Percentiles rank a stretch among this genome's conserved stretches.
phyloP scores from a whole-genome alignment of 768 basidiomycete genomes.

The Mrakia gelida region DNA sequence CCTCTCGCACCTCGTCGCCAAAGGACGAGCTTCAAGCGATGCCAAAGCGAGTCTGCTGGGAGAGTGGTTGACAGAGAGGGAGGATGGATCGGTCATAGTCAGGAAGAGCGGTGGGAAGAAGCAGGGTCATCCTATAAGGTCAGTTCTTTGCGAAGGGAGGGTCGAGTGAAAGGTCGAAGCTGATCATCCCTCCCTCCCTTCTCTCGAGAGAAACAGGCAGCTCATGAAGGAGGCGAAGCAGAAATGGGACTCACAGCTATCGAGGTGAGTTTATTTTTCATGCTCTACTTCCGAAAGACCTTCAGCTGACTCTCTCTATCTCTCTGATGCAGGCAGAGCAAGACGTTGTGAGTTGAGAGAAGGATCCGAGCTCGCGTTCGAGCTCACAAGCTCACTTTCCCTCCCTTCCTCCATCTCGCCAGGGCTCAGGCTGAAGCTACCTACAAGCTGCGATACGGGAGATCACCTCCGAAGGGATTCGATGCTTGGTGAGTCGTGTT shows the following conservation, averaged over 20 bases:
- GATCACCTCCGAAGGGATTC: slow-evolving; percentile 39
- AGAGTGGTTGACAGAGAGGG: neutral
- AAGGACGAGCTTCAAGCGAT: neutral
- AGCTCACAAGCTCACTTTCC: neutral
- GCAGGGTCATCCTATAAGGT: slow-evolving; percentile 13
- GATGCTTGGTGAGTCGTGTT: slow-evolving; percentile 36
- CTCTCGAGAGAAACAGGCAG: neutral
- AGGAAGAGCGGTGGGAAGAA: slow-evolving; percentile 7
- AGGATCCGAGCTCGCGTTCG: neutral
- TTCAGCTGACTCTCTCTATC: neutral
- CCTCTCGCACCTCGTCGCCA: neutral
- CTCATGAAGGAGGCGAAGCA: slow-evolving; percentile 3
- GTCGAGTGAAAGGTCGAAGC: neutral
- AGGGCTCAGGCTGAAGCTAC: slow-evolving; percentile 35
- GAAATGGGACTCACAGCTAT: neutral
- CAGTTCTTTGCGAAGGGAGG: neutral
- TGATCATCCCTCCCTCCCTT: neutral
- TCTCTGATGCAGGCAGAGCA: neutral
- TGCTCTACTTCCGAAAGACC: neutral
- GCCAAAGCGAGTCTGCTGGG: neutral
- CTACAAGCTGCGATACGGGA: slow-evolving; percentile 37
- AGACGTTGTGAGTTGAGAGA: neutral
- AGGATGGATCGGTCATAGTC: neutral
- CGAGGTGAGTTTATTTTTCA: neutral
- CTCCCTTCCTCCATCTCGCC: neutral